These are phyloP conservation scores for Urtica urens DNA, from an alignment of 306 rosid species.

Conservation along the genomic window DNA sequence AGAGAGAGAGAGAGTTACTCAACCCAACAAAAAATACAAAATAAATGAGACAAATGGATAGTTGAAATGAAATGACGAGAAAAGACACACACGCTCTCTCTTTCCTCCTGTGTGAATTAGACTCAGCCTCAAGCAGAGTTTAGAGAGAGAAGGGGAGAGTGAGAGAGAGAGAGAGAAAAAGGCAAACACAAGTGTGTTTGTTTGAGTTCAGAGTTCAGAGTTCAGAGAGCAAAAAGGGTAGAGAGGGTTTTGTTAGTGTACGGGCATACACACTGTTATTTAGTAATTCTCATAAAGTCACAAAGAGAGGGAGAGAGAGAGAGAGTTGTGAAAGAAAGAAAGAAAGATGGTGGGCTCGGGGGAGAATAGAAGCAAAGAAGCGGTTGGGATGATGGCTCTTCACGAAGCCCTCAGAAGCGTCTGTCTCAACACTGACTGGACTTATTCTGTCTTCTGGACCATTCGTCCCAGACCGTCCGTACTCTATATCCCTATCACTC, in stretches of 20 bases:
- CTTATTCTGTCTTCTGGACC: slow-evolving; percentile 99
- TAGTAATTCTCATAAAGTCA: slow-evolving; percentile 18
- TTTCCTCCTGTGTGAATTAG: background rate
- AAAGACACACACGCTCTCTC: too few relatives aligned
- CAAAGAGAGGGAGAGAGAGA: slow-evolving; percentile 9
- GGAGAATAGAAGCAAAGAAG: slow-evolving; percentile 98
- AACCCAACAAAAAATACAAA: background rate
- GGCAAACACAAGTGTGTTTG: too few relatives aligned
- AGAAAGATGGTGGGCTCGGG: slow-evolving; percentile 99
- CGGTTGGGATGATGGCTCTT: slow-evolving; percentile 99
- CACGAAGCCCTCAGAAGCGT: slow-evolving; percentile 98
- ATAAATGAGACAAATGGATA: too few relatives aligned
- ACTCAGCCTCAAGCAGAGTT: background rate
- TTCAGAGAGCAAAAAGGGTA: background rate
- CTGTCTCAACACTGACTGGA: slow-evolving; percentile 77
- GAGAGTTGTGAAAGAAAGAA: slow-evolving; percentile 20
- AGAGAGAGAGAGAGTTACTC: slow-evolving; percentile 7
- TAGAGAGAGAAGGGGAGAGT: background rate
- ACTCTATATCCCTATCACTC: slow-evolving; percentile 6
- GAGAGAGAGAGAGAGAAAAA: background rate
- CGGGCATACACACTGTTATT: background rate
- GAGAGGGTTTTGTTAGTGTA: background rate
- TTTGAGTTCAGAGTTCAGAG: background rate
- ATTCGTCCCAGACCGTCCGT: slow-evolving; percentile 99
- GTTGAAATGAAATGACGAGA: background rate